These are phyloP conservation scores for Candida patagonica DNA, from an alignment of 805 yeast species.

Conservation along the genomic window DNA sequence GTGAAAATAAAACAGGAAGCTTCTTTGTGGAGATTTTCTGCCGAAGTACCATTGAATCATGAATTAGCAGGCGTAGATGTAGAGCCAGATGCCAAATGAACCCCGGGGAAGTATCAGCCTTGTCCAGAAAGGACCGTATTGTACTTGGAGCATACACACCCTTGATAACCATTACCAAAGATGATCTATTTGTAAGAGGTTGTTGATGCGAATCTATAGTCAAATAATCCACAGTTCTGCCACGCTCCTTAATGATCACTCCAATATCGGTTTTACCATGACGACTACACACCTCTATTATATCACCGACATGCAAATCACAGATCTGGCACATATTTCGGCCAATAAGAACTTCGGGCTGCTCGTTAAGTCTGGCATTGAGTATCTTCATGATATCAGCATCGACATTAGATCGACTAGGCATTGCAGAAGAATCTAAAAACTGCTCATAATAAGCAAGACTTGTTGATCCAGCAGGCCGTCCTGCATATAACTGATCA, in stretches of 20 bases:
- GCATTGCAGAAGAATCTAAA: not conserved
- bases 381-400: not conserved
- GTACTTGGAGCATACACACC: not conserved
- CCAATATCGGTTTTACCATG: conserved; percentile 2
- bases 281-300: not conserved
- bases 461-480: not conserved
- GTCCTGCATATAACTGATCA: conserved; percentile 1
- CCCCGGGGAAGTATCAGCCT: not conserved
- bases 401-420: not conserved
- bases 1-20: not conserved
- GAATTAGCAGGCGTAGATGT: not conserved
- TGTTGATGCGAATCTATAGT: not conserved
- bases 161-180: not conserved
- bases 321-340: not conserved
- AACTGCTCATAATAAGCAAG: not conserved
- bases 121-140: not conserved
- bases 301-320: not conserved
- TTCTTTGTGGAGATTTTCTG: not conserved
- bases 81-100: not conserved
- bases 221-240: too few relatives aligned
- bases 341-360: not conserved
- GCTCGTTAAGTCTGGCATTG: not conserved
- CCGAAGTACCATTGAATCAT: not conserved
- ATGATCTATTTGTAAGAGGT: not conserved
- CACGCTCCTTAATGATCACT: not conserved